phyloP scores from a whole-genome alignment of 805 yeast species.

The Candida corydali region DNA sequence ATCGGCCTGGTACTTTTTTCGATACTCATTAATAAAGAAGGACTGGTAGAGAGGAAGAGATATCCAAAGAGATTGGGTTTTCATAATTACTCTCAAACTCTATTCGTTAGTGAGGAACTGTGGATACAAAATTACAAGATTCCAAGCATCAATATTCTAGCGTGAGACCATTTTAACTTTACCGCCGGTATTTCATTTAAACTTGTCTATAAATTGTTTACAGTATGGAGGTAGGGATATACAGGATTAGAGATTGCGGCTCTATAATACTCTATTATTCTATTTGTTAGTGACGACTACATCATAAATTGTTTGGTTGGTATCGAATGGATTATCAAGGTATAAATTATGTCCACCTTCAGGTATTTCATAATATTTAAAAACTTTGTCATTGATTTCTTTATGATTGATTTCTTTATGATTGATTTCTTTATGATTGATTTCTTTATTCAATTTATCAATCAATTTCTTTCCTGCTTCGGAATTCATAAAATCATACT shows the following conservation, averaged over 20 bases:
- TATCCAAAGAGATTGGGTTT: too few relatives aligned
- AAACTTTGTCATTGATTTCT: conserved; percentile 14
- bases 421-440: conserved; percentile 1
- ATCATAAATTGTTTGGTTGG: conserved; percentile 23
- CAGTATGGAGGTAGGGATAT: too few relatives aligned
- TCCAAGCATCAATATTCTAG: too few relatives aligned
- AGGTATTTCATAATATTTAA: conserved; percentile 20
- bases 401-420: too few relatives aligned
- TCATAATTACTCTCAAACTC: too few relatives aligned
- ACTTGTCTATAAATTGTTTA: background rate
- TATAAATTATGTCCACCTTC: conserved; percentile 45
- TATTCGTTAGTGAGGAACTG: too few relatives aligned
- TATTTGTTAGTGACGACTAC: conserved; percentile 9
- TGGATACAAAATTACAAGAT: too few relatives aligned
- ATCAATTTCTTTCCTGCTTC: conserved; percentile 45
- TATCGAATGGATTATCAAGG: conserved; percentile 43
- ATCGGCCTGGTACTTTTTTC: too few relatives aligned
- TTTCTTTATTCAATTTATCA: conserved; percentile 14
- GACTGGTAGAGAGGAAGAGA: too few relatives aligned
- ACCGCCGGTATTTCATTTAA: background rate
- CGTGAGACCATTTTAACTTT: background rate
- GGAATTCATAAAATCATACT: conserved; percentile 69
- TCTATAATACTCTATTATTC: background rate
- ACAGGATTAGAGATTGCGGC: too few relatives aligned
- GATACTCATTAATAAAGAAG: too few relatives aligned